Conservation (phyloP, 1,284 basidiomycete species). For the Rhodotorula glutinis region DNA sequence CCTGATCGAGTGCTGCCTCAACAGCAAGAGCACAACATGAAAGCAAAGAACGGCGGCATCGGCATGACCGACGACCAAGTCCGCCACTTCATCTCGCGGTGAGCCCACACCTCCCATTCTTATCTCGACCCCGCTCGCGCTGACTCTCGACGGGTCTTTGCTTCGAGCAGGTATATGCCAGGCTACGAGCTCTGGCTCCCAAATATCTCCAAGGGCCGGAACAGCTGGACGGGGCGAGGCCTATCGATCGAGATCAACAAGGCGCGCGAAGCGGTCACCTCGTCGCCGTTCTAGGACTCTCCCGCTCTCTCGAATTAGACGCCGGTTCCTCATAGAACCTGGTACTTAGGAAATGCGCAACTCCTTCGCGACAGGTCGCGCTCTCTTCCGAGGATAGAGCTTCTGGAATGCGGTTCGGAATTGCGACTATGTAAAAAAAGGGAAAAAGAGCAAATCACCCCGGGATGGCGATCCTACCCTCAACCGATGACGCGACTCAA, state of each 20-base stretch:
- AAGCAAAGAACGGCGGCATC: conserved; percentile 68
- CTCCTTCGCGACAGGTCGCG: too few relatives aligned
- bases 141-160: conserved; percentile 50
- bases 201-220: neutral
- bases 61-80: conserved; percentile 83
- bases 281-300: neutral
- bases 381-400: too few relatives aligned
- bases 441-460: too few relatives aligned
- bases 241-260: neutral
- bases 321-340: neutral
- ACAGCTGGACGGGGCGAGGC: neutral
- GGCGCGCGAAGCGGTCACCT: neutral
- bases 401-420: too few relatives aligned
- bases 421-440: too few relatives aligned
- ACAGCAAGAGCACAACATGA: conserved; percentile 86
- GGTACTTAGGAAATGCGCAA: too few relatives aligned
- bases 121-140: too few relatives aligned
- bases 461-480: too few relatives aligned
- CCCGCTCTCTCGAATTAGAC: neutral
- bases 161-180: conserved; percentile 67
- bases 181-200: conserved; percentile 67
- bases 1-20: too few relatives aligned
- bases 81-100: conserved; percentile 54
- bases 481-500: conserved; percentile 45
- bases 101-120: conserved; percentile 33